These are phyloP conservation scores for Cladochytrium replicatum DNA, from an alignment of 192 early-diverging fungal genomes.

Conservation along the genomic window DNA sequence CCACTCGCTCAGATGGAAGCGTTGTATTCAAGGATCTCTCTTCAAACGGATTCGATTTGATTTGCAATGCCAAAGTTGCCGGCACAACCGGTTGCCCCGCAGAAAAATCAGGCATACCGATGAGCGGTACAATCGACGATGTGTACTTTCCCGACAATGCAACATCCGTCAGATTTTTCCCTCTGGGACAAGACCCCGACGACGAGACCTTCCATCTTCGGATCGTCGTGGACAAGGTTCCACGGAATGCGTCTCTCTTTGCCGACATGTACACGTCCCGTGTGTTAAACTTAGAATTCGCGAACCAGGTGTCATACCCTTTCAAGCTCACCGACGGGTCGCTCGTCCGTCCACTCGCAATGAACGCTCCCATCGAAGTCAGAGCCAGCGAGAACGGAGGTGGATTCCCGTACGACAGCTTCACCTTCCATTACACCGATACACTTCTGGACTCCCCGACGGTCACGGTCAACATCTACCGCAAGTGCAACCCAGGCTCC, in stretches of 20 bases:
- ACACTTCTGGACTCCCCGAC: neutral
- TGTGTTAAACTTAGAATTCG: too few relatives aligned
- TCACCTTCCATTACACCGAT: slow-evolving; percentile 3
- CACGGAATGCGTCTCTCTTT: too few relatives aligned
- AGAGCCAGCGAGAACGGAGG: neutral
- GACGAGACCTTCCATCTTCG: slow-evolving; percentile 3
- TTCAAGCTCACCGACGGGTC: too few relatives aligned
- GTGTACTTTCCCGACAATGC: neutral
- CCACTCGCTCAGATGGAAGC: neutral
- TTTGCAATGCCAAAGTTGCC: neutral
- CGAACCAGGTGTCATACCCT: too few relatives aligned
- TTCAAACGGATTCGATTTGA: slow-evolving; percentile 1
- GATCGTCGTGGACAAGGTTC: slow-evolving; percentile 1
- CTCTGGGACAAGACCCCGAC: slow-evolving; percentile 2
- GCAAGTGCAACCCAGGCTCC: slow-evolving; percentile 2
- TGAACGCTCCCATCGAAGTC: neutral
- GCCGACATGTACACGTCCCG: too few relatives aligned
- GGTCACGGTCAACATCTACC: neutral
- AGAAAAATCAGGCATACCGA: neutral
- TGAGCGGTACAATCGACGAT: neutral
- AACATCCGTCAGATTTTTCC: neutral
- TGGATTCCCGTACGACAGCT: slow-evolving; percentile 6
- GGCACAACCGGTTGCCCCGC: too few relatives aligned
- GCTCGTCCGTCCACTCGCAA: neutral
- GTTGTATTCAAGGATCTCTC: neutral